These are phyloP conservation scores for Medicago lupulina DNA, from an alignment of 306 rosid genomes.

Conservation along the genomic window DNA sequence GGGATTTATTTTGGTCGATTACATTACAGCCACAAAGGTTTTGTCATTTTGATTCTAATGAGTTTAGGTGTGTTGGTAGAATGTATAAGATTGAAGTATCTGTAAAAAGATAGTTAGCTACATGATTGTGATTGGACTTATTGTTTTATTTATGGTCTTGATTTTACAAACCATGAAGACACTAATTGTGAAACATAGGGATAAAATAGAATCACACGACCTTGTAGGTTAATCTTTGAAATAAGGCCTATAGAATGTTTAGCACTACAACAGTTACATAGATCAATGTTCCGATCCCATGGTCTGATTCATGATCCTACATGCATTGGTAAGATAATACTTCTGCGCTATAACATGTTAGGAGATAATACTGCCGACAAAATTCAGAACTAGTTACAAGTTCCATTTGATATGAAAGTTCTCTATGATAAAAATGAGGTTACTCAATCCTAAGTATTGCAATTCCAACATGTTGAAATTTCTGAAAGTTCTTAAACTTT, in stretches of 20 bases:
- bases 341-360: neutral
- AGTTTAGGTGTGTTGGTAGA: too few relatives aligned
- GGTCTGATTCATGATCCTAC: too few relatives aligned
- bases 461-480: conserved; percentile 9
- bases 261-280: neutral
- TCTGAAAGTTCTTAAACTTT: conserved; percentile 19
- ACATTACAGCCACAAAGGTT: too few relatives aligned
- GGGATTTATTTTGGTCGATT: neutral
- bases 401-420: conserved; percentile 4
- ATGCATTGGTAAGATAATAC: neutral
- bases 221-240: conserved; percentile 10
- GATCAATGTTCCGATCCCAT: too few relatives aligned
- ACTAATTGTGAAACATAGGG: conserved; percentile 12
- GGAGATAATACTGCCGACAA: neutral
- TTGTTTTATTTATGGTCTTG: too few relatives aligned
- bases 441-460: conserved; percentile 2
- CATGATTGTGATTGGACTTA: neutral
- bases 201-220: conserved; percentile 1
- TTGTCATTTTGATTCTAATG: too few relatives aligned
- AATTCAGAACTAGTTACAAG: conserved; percentile 11
- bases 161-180: neutral
- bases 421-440: conserved; percentile 2
- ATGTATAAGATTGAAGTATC: neutral
- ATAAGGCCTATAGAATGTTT: neutral
- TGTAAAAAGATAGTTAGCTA: neutral